These are phyloP conservation scores for Parathielavia appendiculata DNA, from an alignment of 495 filamentous ascomycete species.

Conservation along the genomic window DNA sequence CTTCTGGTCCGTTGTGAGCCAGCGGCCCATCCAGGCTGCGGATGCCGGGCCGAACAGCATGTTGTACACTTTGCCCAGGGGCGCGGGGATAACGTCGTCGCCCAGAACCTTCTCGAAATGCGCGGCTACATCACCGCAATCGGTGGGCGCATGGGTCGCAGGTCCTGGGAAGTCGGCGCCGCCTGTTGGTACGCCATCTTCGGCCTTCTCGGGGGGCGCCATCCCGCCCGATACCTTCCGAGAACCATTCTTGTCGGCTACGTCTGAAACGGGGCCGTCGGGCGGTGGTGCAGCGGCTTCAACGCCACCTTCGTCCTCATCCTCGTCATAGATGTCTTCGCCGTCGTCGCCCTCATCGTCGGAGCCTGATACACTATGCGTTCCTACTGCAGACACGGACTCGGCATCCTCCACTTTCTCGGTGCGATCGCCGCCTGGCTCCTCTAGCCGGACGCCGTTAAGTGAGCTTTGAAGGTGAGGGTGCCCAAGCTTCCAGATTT, in stretches of 20 bases:
- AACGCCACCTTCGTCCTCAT: conserved; percentile 64
- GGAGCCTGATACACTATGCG: conserved; percentile 46
- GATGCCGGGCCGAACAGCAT: conserved; percentile 80
- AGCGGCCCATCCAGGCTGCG: conserved; percentile 74
- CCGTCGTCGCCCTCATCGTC: conserved; percentile 61
- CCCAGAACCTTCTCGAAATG: conserved; percentile 83
- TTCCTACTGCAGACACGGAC: conserved; percentile 31
- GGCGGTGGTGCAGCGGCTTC: conserved; percentile 55
- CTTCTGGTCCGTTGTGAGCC: conserved; percentile 81
- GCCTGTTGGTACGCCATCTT: conserved; percentile 52
- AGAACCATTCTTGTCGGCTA: conserved; percentile 50
- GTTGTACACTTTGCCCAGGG: conserved; percentile 86
- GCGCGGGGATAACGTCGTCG: conserved; percentile 81
- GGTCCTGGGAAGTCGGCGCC: conserved; percentile 79
- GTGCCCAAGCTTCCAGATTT: conserved; percentile 96
- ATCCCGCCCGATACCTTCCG: conserved; percentile 65
- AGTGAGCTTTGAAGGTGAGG: conserved; percentile 81
- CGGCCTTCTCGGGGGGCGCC: conserved; percentile 48
- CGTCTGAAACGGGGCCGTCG: conserved; percentile 57
- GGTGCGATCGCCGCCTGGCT: conserved; percentile 80
- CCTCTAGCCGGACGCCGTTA: conserved; percentile 77
- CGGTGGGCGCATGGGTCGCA: conserved; percentile 73
- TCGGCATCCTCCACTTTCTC: conserved; percentile 70
- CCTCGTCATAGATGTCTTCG: conserved; percentile 67
- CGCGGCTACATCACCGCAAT: conserved; percentile 66